Evolutionary conservation across 2,329 filamentous ascomycete genomes (phyloP), one percentile per base, ranked within the genome.

Genomic region (Cladophialophora immunda): DNA sequence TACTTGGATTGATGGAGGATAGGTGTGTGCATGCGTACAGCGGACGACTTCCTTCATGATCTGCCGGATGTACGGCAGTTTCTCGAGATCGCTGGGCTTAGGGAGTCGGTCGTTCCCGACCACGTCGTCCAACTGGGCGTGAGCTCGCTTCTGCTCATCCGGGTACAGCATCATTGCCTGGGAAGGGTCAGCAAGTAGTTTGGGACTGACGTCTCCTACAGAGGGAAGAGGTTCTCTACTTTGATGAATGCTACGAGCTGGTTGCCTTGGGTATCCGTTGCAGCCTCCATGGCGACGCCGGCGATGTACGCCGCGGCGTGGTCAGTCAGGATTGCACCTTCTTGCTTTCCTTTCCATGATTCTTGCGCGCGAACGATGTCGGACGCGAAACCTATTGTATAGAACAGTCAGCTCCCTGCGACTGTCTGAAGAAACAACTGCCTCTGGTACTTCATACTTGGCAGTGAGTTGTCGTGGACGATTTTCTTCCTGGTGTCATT

Each of bases 11-110:
- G 32, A 34, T 34, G 32, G 32, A 8, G 38, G 17, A n/a, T 41
- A 3, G 38, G 17, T 41, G 13, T 19, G 27, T 17, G 47, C 13
- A 13, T 8, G 13, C 59, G 4, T 62, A 62, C 86, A 87, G 2
- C 86, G 81, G 11, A 87, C 76, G 0, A 84, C 79, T 67, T 89
- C 87, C 67, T 87, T 86, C 25, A 87, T 80, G 11, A 86, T 78
- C 1, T 82, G 83, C 17, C 81, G 79, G 41, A 87, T 73, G 69
- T 88, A 88, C 0, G 85, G 85, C 8, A 89, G 72, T 1, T 77
- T 74, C 0, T 78, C 74, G n/a, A 79, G 77, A 69, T 88, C 85
- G 36, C 82, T 79, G 73, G 81, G 83, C 25, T 73, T 74, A 0
- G 86, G 86, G 7, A 81, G 78, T 1, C 86, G 79, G 15, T 78